A percentile compares a stretch with the other conserved stretches of the same genome.
phyloP scores from a whole-genome alignment of 2,329 filamentous ascomycete species.

The Talaromyces verruculosus region DNA sequence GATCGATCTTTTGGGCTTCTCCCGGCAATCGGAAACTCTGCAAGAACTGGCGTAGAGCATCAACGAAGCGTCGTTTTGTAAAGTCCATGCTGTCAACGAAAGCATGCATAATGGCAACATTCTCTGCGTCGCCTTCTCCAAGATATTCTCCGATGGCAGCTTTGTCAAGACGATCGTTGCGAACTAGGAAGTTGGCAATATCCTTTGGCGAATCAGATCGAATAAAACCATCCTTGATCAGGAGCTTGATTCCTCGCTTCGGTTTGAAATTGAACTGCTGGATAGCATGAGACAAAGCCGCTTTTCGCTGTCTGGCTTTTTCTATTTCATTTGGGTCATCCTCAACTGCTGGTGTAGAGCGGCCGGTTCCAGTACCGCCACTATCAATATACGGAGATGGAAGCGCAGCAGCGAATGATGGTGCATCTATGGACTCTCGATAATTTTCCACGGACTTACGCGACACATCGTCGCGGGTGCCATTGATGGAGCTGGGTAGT shows the following conservation, averaged over 20 bases:
- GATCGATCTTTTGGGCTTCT: constrained; percentile 98
- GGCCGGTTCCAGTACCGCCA: constrained; percentile 57
- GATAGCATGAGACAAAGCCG: constrained; percentile 82
- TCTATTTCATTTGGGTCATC: constrained; percentile 95
- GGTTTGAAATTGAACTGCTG: constrained; percentile 97
- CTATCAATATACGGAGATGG: constrained; percentile 54
- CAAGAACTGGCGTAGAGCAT: constrained; percentile 84
- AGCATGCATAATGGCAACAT: constrained; percentile 96
- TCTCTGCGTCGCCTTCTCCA: constrained; percentile 87
- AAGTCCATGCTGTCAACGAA: constrained; percentile 98
- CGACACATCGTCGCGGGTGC: constrained; percentile 46
- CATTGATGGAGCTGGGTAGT: constrained; percentile 55
- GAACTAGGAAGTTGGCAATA: constrained; percentile 78
- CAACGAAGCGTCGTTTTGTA: constrained; percentile 83
- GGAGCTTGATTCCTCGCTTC: constrained; percentile 82
- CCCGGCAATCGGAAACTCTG: constrained; percentile 94
- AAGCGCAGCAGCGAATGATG: constrained; percentile 49
- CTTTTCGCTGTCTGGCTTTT: constrained; percentile 91
- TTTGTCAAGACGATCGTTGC: constrained; percentile 85
- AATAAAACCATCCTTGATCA: constrained; percentile 86
- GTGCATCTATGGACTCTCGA: constrained; percentile 74
- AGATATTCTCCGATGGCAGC: constrained; percentile 89
- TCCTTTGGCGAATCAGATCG: constrained; percentile 73
- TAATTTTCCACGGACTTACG: constrained; percentile 59
- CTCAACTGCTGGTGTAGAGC: constrained; percentile 68